Evolutionary conservation across 2,329 filamentous ascomycete genomes (phyloP).

Genomic region (Aspergillus vadensis): DNA sequence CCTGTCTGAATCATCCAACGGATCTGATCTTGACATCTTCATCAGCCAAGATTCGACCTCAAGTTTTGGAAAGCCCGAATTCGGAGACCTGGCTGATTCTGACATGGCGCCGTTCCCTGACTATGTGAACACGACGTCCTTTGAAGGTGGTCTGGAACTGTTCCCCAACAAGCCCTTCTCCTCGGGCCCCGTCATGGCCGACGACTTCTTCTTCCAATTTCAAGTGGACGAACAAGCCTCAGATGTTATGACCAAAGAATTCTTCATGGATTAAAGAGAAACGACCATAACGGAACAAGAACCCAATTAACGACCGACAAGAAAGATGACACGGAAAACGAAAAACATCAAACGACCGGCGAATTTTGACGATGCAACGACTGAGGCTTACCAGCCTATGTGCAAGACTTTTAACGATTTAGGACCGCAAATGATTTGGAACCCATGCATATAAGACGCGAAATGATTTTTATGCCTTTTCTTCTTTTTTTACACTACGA

Average conservation of each 20-base stretch:
- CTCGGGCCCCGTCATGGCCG: constrained; percentile 27
- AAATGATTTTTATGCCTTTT: neutral
- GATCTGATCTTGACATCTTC: constrained; percentile 45
- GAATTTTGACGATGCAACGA: constrained; percentile 22
- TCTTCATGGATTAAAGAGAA: constrained; percentile 25
- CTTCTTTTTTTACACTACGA: constrained; percentile 12
- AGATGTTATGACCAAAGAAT: constrained; percentile 27
- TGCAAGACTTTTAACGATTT: constrained; percentile 24
- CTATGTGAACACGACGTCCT: constrained; percentile 35
- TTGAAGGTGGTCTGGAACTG: constrained; percentile 37
- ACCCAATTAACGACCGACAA: neutral
- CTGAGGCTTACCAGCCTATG: constrained; percentile 19
- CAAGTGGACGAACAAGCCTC: constrained; percentile 36
- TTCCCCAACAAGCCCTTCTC: constrained; percentile 37
- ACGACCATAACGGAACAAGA: constrained; percentile 1
- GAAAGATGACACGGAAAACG: constrained; percentile 1
- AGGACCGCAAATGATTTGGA: constrained; percentile 22
- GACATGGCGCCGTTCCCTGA: constrained; percentile 39
- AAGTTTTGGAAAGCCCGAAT: constrained; percentile 33
- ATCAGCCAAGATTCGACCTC: constrained; percentile 38
- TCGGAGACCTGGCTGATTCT: constrained; percentile 32
- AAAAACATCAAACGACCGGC: constrained; percentile 8
- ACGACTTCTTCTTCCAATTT: constrained; percentile 43
- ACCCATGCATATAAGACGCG: constrained; percentile 22
- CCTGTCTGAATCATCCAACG: constrained; percentile 36